Conservation (phyloP, 805 yeast genomes). For the Cyberlindnera amylophila region DNA sequence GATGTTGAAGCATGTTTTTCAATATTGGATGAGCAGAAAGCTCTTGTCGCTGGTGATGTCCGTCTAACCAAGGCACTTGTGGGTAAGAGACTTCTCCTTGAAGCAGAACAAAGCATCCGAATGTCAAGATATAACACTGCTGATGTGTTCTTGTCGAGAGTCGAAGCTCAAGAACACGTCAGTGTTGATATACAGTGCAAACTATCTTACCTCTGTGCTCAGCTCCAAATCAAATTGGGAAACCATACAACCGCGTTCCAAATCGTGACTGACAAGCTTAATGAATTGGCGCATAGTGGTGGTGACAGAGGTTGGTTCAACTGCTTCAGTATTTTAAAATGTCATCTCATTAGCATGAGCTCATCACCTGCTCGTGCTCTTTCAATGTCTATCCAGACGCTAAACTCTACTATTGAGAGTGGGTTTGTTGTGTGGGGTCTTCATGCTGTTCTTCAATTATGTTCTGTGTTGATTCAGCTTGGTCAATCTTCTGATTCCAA, state of each 20-base stretch:
- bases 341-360: conserved; percentile 38
- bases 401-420: conserved; percentile 43
- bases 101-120: conserved; percentile 31
- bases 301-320: conserved; percentile 41
- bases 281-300: conserved; percentile 14
- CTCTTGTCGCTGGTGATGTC: conserved; percentile 15
- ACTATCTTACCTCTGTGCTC: conserved; percentile 23
- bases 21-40: conserved; percentile 34
- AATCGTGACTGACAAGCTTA: conserved; percentile 17
- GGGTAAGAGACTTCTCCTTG: conserved; percentile 37
- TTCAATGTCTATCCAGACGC: conserved; percentile 45
- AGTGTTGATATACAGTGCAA: conserved; percentile 31
- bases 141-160: conserved; percentile 20
- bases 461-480: conserved; percentile 40
- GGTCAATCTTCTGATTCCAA: conserved; percentile 43
- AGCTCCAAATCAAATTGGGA: conserved; percentile 22
- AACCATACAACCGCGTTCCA: conserved; percentile 23
- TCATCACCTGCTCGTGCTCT: conserved; percentile 48
- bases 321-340: conserved; percentile 44
- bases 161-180: conserved; percentile 22
- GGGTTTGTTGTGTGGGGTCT: conserved; percentile 43
- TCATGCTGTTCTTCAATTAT: conserved; percentile 45
- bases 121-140: conserved; percentile 26
- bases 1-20: conserved; percentile 37
- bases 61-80: conserved; percentile 38